A percentile compares a stretch with the other conserved stretches of the same genome.
Conservation (phyloP, 2,329 filamentous ascomycete genomes). For the Lomentospora prolificans region DNA sequence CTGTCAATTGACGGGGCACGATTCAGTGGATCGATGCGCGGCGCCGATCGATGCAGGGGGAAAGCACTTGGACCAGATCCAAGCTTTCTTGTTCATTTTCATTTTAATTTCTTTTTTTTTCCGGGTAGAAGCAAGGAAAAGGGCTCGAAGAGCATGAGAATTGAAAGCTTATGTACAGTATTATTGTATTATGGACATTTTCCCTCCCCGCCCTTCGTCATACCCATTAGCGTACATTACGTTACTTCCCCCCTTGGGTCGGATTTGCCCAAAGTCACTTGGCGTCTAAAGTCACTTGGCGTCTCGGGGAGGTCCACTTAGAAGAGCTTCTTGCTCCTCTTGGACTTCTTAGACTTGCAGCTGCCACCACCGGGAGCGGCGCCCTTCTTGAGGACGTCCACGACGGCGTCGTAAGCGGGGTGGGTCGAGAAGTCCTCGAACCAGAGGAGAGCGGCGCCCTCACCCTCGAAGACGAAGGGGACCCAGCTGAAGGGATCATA, state of each 20-base stretch:
- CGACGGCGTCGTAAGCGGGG: conserved; percentile 26
- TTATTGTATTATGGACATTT: neutral
- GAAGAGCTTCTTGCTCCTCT: conserved; percentile 1
- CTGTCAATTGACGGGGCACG: too few relatives aligned
- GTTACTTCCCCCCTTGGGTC: neutral
- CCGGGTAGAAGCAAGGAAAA: neutral
- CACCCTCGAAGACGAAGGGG: conserved; percentile 27
- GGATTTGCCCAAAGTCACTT: neutral
- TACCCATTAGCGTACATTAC: neutral
- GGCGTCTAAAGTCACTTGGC: neutral
- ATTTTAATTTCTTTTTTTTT: too few relatives aligned
- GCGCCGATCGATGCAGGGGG: too few relatives aligned
- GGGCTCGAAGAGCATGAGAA: neutral
- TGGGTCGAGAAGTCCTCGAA: conserved; percentile 30
- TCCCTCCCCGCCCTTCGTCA: neutral
- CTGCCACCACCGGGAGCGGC: neutral
- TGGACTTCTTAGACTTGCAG: conserved; percentile 6
- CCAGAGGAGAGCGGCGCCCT: conserved; percentile 31
- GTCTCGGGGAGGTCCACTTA: neutral
- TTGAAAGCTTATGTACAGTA: neutral
- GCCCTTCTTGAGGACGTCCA: conserved; percentile 3
- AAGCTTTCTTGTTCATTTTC: too few relatives aligned
- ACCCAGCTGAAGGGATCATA: conserved; percentile 30
- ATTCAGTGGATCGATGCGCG: too few relatives aligned
- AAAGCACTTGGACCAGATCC: too few relatives aligned